phyloP scores from a whole-genome alignment of 331 rosid genomes.

The Ulmus americana region DNA sequence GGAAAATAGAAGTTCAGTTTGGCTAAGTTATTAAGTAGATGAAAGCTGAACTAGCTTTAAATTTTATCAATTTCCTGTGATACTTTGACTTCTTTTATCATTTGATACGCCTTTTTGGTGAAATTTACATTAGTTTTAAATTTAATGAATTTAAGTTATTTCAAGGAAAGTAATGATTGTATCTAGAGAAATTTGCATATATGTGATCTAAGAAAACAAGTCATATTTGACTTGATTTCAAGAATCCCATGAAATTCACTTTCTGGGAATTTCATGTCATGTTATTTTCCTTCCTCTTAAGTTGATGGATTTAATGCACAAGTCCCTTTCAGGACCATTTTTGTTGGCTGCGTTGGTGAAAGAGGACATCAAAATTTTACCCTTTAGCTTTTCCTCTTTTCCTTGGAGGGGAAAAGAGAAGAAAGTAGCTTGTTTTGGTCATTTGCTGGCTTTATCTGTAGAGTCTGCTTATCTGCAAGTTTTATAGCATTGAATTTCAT shows the following conservation, averaged over 20 bases:
- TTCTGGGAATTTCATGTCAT: constrained; percentile 18
- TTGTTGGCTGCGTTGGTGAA: constrained; percentile 25
- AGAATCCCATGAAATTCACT: constrained; percentile 18
- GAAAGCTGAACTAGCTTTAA: too few relatives aligned
- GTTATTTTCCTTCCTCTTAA: constrained; percentile 22
- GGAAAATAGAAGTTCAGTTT: constrained; percentile 4
- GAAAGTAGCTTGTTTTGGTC: constrained; percentile 23
- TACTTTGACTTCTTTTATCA: too few relatives aligned
- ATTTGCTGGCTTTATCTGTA: constrained; percentile 30
- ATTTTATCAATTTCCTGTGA: too few relatives aligned
- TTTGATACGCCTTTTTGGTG: too few relatives aligned
- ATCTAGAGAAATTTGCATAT: too few relatives aligned
- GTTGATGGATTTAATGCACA: constrained; percentile 25
- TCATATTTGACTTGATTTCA: constrained; percentile 25
- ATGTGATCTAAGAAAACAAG: neutral
- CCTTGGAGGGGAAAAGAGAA: constrained; percentile 19
- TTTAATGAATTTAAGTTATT: too few relatives aligned
- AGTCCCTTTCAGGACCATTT: constrained; percentile 36
- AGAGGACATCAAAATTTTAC: constrained; percentile 26
- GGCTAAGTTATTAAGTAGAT: neutral
- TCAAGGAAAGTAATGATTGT: neutral
- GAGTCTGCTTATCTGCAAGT: constrained; percentile 22
- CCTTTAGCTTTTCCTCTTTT: constrained; percentile 29
- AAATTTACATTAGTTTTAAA: too few relatives aligned
- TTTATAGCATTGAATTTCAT: constrained; percentile 27